Evolutionary conservation across 371 early-diverging fungal genomes (phyloP).

Genomic region (Sporodiniella umbellata): DNA sequence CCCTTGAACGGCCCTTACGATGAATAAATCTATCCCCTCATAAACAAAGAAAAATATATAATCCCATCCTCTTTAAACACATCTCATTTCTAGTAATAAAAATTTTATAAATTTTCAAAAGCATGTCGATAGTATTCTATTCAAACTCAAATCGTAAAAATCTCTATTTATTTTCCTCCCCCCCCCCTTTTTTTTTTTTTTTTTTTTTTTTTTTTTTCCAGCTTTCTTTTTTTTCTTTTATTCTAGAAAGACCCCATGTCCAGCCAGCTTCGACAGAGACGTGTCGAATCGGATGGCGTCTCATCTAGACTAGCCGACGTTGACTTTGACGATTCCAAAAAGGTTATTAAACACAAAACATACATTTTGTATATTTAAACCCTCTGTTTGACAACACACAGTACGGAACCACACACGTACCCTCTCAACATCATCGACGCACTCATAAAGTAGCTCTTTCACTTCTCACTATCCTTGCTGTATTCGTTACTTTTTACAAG

Average conservation of each 20-base stretch:
- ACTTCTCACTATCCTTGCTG: conserved; percentile 10
- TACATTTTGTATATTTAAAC: not conserved
- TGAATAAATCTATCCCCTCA: too few relatives aligned
- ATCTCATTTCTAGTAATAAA: too few relatives aligned
- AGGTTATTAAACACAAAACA: too few relatives aligned
- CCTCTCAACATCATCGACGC: not conserved
- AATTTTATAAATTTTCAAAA: too few relatives aligned
- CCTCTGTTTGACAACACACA: not conserved
- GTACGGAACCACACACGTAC: conserved; percentile 6
- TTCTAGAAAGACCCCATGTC: too few relatives aligned
- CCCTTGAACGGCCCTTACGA: conserved; percentile 31
- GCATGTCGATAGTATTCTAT: too few relatives aligned
- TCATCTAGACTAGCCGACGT: conserved; percentile 8
- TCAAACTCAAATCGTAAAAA: too few relatives aligned
- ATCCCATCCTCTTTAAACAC: too few relatives aligned
- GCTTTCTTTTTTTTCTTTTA: conserved; percentile 1
- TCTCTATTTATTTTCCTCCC: too few relatives aligned
- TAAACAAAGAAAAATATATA: too few relatives aligned
- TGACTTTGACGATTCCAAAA: conserved; percentile 22
- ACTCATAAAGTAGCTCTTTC: conserved; percentile 12
- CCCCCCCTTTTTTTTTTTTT: too few relatives aligned
- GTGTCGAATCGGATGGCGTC: conserved; percentile 12
- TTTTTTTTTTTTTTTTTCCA: too few relatives aligned
- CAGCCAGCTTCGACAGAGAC: conserved; percentile 18
- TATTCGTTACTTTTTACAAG: conserved; percentile 38